A percentile compares a stretch with the other conserved stretches of the same genome.
These are phyloP conservation scores for Phytophthora meadii DNA, from an alignment of 352 stramenopile genomes.

Conservation along the genomic window DNA sequence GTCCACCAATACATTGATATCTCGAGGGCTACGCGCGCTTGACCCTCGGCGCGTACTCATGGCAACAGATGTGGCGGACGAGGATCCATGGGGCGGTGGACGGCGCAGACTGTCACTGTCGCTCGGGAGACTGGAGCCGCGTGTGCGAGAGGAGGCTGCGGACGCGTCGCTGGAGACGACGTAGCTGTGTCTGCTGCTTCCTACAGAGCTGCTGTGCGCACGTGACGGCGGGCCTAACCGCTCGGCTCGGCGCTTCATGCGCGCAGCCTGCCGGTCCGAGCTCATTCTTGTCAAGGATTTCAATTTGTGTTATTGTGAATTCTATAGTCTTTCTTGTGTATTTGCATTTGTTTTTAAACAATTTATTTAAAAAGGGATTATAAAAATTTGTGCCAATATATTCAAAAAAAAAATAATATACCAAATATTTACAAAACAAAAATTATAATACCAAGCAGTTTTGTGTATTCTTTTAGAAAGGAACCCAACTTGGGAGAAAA, in stretches of 20 bases:
- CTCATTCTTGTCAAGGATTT: slow-evolving; percentile 23
- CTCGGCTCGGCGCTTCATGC: slow-evolving; percentile 57
- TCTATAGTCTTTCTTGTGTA: no score
- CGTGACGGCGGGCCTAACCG: slow-evolving; percentile 21
- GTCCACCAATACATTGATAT: slow-evolving; percentile 62
- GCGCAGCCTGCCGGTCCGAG: slow-evolving; percentile 38
- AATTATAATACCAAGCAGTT: no score
- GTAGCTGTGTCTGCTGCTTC: slow-evolving; percentile 10
- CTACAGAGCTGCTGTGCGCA: slow-evolving; percentile 22
- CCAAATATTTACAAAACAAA: no score
- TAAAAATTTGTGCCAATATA: no score
- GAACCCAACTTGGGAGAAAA: no score
- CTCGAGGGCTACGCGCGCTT: slow-evolving; percentile 38
- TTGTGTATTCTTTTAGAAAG: no score
- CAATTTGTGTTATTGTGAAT: no score
- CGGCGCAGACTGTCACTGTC: slow-evolving; percentile 12
- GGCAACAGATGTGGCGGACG: slow-evolving; percentile 37
- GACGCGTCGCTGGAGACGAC: slow-evolving; percentile 5
- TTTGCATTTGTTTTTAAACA: no score
- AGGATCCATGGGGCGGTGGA: slow-evolving; percentile 19
- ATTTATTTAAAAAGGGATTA: no score
- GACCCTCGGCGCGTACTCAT: slow-evolving; percentile 39
- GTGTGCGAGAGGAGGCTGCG: slow-evolving; percentile 10
- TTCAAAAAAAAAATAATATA: no score
- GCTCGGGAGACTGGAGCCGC: slow-evolving; percentile 17